Percentiles rank a stretch among this genome's conserved stretches.
Conservation (phyloP, 352 stramenopile species). For the Stephanocyclus meneghinianus region DNA sequence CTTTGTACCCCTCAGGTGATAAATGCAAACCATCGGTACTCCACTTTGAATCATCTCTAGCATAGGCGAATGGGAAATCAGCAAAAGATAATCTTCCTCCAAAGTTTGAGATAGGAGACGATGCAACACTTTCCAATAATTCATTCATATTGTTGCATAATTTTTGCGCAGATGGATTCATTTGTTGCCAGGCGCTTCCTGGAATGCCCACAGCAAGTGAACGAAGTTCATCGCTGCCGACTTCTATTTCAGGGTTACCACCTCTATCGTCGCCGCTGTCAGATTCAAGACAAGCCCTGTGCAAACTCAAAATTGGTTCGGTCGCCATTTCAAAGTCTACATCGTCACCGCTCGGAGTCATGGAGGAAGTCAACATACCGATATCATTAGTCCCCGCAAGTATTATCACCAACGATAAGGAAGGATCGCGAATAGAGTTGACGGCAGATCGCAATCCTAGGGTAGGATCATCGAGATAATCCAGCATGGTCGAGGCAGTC, state of each 20-base stretch:
- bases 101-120: background rate
- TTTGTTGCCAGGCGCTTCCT: slow-evolving; percentile 62
- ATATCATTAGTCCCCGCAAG: slow-evolving; percentile 74
- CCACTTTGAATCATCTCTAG: slow-evolving; percentile 30
- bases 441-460: slow-evolving; percentile 44
- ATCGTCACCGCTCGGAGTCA: slow-evolving; percentile 6
- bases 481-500: slow-evolving; percentile 55
- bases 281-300: slow-evolving; percentile 32
- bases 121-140: slow-evolving; percentile 39
- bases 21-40: slow-evolving; percentile 67
- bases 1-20: slow-evolving; percentile 58
- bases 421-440: slow-evolving; percentile 38
- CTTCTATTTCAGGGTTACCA: background rate
- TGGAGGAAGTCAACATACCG: slow-evolving; percentile 41
- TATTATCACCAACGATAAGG: slow-evolving; percentile 58
- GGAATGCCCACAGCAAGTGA: slow-evolving; percentile 70
- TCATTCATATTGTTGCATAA: slow-evolving; percentile 52
- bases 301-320: slow-evolving; percentile 46
- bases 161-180: slow-evolving; percentile 22
- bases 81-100: slow-evolving; percentile 41
- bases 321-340: slow-evolving; percentile 32
- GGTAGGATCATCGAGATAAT: slow-evolving; percentile 44
- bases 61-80: slow-evolving; percentile 61
- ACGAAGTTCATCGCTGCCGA: slow-evolving; percentile 11
- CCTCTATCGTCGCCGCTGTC: slow-evolving; percentile 4